A percentile compares a stretch with the other conserved stretches of the same genome.
Conservation (phyloP, 306 rosid genomes). For the Fragaria vesca region DNA sequence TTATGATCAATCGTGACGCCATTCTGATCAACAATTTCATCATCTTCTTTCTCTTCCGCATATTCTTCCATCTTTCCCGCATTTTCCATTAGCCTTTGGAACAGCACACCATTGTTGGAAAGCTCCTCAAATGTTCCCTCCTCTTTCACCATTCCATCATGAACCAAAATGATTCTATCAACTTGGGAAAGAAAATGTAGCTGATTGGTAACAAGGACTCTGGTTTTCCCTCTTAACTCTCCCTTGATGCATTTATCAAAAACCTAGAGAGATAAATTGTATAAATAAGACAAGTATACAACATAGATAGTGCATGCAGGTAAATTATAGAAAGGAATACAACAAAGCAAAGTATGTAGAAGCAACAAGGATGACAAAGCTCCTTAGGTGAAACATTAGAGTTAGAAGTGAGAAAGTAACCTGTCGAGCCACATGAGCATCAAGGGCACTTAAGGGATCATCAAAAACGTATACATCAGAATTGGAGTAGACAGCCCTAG, state of each 20-base stretch:
- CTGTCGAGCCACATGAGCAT: conserved; percentile 80
- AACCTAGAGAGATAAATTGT: conserved; percentile 50
- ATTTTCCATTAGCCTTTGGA: conserved; percentile 92
- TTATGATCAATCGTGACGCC: conserved; percentile 8
- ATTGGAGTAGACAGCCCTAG: conserved; percentile 75
- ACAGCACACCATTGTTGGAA: conserved; percentile 60
- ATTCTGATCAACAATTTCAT: conserved; percentile 28
- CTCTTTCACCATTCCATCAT: conserved; percentile 80
- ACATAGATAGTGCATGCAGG: neutral
- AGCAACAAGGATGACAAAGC: neutral
- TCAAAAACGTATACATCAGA: conserved; percentile 74
- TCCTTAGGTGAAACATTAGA: conserved; percentile 3
- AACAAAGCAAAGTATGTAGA: neutral
- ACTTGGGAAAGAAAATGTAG: conserved; percentile 89
- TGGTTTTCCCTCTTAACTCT: conserved; percentile 74
- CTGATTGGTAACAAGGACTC: conserved; percentile 94
- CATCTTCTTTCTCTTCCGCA: conserved; percentile 42
- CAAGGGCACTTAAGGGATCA: conserved; percentile 84
- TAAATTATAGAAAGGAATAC: neutral
- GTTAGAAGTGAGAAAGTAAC: conserved; percentile 31
- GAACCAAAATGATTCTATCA: conserved; percentile 74
- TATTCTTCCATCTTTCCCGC: conserved; percentile 85
- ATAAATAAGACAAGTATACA: conserved; percentile 11
- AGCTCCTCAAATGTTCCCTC: conserved; percentile 91
- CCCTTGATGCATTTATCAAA: conserved; percentile 81